Evolutionary conservation across 306 rosid species (phyloP), one percentile per base, ranked within the genome.

Genomic region (Clitoria ternatea): DNA sequence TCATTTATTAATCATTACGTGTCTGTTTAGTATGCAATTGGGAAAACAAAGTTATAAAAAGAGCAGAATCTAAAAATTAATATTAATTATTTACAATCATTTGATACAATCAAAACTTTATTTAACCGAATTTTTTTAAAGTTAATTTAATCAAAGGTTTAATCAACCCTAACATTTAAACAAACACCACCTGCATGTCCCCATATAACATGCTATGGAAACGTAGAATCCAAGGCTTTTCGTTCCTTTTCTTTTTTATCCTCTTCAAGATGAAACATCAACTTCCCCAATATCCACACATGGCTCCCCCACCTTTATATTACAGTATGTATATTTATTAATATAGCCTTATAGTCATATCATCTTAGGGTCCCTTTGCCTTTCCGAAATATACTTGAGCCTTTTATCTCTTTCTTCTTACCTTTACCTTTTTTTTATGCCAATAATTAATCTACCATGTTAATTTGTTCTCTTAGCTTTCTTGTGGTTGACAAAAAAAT

Each of bases 181-280:
- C n/a, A n/a, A n/a, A n/a, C n/a, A n/a, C n/a, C n/a, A n/a, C n/a
- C n/a, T 5, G 19, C 52, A 40, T 62, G 76, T 48, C 61, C 77
- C 65, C n/a, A n/a, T n/a, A 61, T 77, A 39, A 66, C 37, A 77
- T 76, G 29, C 45, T 48, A 72, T 39, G 30, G 50, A 78, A 82
- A 77, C 79, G 70, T 77, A 53, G 86, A 84, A 80, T 89, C 85
- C 91, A 80, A 89, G 85, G 86, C 79, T 74, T 50, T 49, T 13
- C 54, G n/a, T 22, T 68, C 61, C 24, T 72, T 59, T 20, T 4
- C 6, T 18, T 11, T 17, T 13, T 7, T 30, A 2, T 14, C 3
- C 22, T 57, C 11, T 73, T 26, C 27, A 72, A 55, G 23, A 56
- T 37, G 74, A 72, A 72, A 78, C 67, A 62, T 53, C 61, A 32